Base-by-base conservation (phyloP, 179 eudicot genomes). In the Beta lomatogona region DNA sequence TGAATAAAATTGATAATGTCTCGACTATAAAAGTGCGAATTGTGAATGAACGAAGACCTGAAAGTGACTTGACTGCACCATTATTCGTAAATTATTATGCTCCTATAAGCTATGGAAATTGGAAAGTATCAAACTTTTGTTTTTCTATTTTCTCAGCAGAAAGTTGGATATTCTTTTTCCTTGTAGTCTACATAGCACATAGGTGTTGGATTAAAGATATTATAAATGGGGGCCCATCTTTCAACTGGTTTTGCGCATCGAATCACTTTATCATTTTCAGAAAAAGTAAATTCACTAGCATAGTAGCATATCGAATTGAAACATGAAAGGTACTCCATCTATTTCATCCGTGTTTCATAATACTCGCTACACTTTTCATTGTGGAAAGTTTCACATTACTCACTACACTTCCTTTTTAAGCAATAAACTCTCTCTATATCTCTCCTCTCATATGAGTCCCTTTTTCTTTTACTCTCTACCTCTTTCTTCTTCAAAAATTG, bases 181-280 rank as follows among this genome's bases (percentile, higher is more conserved):
- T 54, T 61, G 6, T 76, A n/a, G 53, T 76, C 69, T 59, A 19
- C 11, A 22, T 12, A 10, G 9, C 22, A 14, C 6, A 7, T 76
- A 61, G 79, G 79, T 76, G 69, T 21, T 76, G 69, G 60, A 76
- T 60, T 41, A 25, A 44, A 44, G 67, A 45, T 76, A 60, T 10
- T 36, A 36, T 3, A 19, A 57, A 45, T 16, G 31, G 8, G 8
- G 65, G 77, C 36, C 65, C 77, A 54, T 58, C 41, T 76, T 59
- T n/a, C 28, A 25, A 25, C n/a, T 60, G 55, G 67, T 76, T 76
- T 59, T 59, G 77, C 77, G 77, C 77, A 74, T 57, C 65, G 65
- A 54, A 76, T 76, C 69, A n/a, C 60, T 58, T 58, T 41, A 76
- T 76, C 79, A 60, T 1, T 21, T 59, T 76, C 55, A 76, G 1